Evolutionary conservation across 1,284 basidiomycete species (phyloP).

Genomic region (Singerocomus inundabilis): DNA sequence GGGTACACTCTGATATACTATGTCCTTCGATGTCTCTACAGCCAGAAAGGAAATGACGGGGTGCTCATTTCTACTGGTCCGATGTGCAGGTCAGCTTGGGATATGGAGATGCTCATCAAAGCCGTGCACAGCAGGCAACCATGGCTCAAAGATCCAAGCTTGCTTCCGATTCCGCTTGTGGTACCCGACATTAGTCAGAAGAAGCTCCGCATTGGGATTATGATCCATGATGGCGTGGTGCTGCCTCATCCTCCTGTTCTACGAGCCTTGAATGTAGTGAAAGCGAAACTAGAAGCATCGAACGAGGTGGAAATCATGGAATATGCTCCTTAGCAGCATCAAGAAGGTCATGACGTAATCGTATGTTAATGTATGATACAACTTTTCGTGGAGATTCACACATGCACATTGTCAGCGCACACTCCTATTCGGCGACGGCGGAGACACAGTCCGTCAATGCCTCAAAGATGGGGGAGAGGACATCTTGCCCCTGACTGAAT

Average conservation of each 20-base stretch:
- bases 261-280: constrained; percentile 39
- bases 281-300: constrained; percentile 37
- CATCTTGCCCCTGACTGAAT: constrained; percentile 32
- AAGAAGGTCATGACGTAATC: constrained; percentile 34
- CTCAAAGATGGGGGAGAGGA: constrained; percentile 32
- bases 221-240: constrained; percentile 47
- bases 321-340: constrained; percentile 38
- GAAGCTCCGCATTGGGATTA: constrained; percentile 44
- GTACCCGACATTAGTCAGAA: constrained; percentile 20
- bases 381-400: not conserved
- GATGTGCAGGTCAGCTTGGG: constrained; percentile 40
- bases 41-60: constrained; percentile 39
- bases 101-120: constrained; percentile 41
- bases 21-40: constrained; percentile 1
- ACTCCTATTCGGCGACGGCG: constrained; percentile 29
- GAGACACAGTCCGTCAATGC: constrained; percentile 19
- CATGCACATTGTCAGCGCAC: constrained; percentile 6
- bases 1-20: constrained; percentile 32
- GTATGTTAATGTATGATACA: constrained; percentile 18
- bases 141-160: constrained; percentile 41
- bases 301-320: constrained; percentile 43
- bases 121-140: constrained; percentile 41
- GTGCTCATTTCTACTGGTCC: constrained; percentile 34
- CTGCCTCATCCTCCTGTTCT: constrained; percentile 45
- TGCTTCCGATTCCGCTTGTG: constrained; percentile 40